Evolutionary conservation across 345 rosid species (phyloP).

Genomic region (Gossypium arboreum): DNA sequence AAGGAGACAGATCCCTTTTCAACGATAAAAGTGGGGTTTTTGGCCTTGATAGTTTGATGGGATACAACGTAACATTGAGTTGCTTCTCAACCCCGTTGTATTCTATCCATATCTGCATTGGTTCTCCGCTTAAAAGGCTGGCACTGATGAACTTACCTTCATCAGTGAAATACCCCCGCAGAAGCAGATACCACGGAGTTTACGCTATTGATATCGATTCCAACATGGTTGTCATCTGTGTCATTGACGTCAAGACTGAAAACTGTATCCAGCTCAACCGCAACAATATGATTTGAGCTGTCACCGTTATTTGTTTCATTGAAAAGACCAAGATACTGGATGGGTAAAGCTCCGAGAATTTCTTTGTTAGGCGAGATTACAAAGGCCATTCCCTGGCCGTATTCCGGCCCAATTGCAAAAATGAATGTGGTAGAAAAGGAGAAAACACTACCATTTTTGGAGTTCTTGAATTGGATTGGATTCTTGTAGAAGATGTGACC

Average conservation of each 20-base stretch:
- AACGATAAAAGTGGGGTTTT: too few relatives aligned
- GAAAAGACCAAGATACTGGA: slow-evolving; percentile 44
- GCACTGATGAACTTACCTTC: slow-evolving; percentile 20
- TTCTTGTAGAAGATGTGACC: slow-evolving; percentile 42
- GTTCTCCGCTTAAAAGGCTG: slow-evolving; percentile 29
- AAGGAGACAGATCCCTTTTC: neutral
- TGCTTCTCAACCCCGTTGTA: slow-evolving; percentile 31
- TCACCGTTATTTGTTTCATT: slow-evolving; percentile 35
- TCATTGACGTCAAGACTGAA: slow-evolving; percentile 24
- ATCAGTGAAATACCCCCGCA: neutral
- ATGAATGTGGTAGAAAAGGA: slow-evolving; percentile 32
- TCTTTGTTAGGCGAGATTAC: slow-evolving; percentile 31
- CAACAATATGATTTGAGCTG: slow-evolving; percentile 43
- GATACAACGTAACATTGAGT: slow-evolving; percentile 46
- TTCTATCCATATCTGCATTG: slow-evolving; percentile 56
- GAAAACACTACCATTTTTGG: neutral
- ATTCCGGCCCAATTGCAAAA: neutral
- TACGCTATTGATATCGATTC: too few relatives aligned
- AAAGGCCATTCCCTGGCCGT: slow-evolving; percentile 42
- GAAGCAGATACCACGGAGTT: too few relatives aligned
- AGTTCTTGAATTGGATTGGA: slow-evolving; percentile 24
- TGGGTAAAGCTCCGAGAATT: slow-evolving; percentile 8
- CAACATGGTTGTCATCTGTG: too few relatives aligned
- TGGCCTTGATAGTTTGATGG: slow-evolving; percentile 24
- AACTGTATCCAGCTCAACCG: slow-evolving; percentile 46